These are phyloP conservation scores for Casaregolazyma suthepensis DNA, from an alignment of 1,139 yeast genomes.

Conservation along the genomic window DNA sequence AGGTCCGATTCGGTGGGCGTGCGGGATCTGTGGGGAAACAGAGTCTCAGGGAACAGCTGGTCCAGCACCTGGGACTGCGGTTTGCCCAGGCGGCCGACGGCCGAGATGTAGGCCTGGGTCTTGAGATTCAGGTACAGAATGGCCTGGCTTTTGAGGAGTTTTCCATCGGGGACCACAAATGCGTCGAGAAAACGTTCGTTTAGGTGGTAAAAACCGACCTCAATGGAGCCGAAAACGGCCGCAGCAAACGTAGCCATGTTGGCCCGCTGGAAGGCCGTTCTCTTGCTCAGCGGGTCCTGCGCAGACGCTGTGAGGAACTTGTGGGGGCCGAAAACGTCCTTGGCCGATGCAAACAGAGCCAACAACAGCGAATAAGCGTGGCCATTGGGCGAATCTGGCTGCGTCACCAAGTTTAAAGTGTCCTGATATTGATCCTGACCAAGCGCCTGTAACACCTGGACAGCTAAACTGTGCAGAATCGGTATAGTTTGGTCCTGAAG, in stretches of 20 bases:
- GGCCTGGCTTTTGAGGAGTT: constrained; percentile 74
- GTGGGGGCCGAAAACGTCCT: constrained; percentile 21
- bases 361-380: constrained; percentile 69
- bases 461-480: constrained; percentile 64
- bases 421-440: constrained; percentile 70
- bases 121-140: constrained; percentile 75
- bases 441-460: constrained; percentile 63
- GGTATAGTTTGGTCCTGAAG: constrained; percentile 38
- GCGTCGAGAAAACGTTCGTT: constrained; percentile 80
- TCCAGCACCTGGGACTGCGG: constrained; percentile 65
- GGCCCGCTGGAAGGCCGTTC: constrained; percentile 64
- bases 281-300: background rate
- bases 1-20: constrained; percentile 72
- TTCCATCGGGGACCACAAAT: constrained; percentile 47
- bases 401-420: constrained; percentile 64
- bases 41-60: constrained; percentile 56
- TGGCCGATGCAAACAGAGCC: constrained; percentile 60
- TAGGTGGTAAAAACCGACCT: constrained; percentile 80
- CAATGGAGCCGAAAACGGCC: constrained; percentile 77
- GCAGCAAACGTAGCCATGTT: constrained; percentile 82
- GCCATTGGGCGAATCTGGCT: constrained; percentile 65
- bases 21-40: constrained; percentile 28
- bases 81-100: constrained; percentile 66
- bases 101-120: constrained; percentile 92
- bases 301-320: constrained; percentile 13